Evolutionary conservation across 1,284 basidiomycete genomes (phyloP).

Genomic region (Apiotrichum brassicae): DNA sequence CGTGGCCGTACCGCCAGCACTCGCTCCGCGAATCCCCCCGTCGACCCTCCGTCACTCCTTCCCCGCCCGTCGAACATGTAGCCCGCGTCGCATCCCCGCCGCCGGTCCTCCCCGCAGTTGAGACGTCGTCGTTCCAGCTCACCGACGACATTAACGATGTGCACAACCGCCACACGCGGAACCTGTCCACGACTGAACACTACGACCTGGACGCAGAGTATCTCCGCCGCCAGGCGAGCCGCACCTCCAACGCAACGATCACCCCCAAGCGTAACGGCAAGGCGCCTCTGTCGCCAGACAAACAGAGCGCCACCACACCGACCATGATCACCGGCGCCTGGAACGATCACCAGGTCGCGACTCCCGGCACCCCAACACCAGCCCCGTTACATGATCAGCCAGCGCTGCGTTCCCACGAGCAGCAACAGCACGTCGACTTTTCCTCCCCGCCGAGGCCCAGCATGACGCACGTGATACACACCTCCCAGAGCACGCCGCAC

Average conservation of each 20-base stretch:
- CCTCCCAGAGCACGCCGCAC: too few relatives aligned
- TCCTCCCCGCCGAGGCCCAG: too few relatives aligned
- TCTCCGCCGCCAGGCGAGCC: constrained; percentile 5
- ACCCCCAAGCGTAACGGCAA: neutral
- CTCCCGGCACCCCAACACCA: too few relatives aligned
- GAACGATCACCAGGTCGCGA: neutral
- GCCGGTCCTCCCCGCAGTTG: neutral
- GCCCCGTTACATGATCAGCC: too few relatives aligned
- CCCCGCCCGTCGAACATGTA: neutral
- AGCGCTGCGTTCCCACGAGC: too few relatives aligned
- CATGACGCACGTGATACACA: too few relatives aligned
- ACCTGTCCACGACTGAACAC: neutral
- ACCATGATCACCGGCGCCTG: neutral
- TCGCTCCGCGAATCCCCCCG: constrained; percentile 2
- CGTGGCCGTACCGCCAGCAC: constrained; percentile 4
- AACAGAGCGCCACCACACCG: neutral
- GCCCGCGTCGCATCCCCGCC: neutral
- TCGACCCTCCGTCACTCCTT: neutral
- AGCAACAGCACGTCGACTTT: too few relatives aligned
- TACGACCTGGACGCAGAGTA: constrained; percentile 5
- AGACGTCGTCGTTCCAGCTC: neutral
- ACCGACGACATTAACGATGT: neutral
- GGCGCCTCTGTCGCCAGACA: too few relatives aligned
- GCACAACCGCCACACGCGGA: neutral
- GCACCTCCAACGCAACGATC: constrained; percentile 3